Evolutionary conservation across 2,329 filamentous ascomycete genomes (phyloP).

Genomic region (Ceratocystis papillata): DNA sequence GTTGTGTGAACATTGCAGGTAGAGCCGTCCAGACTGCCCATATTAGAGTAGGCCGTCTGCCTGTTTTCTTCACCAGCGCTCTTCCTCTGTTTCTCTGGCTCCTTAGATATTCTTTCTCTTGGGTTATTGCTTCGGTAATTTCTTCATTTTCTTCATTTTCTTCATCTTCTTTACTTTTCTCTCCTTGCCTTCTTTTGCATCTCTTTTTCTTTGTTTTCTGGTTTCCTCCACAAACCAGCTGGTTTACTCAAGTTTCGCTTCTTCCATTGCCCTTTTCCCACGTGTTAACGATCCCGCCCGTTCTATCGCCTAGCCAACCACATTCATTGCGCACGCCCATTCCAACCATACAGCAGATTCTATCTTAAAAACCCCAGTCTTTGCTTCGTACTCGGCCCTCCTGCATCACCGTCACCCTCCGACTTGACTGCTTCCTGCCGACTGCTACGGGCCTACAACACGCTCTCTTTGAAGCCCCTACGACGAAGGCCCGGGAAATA

Average conservation of each 20-base stretch:
- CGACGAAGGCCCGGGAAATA: background rate
- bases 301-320: background rate
- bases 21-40: background rate
- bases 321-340: background rate
- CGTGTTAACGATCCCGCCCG: background rate
- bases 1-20: background rate
- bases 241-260: constrained; percentile 8
- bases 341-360: background rate
- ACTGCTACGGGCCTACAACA: background rate
- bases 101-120: constrained; percentile 20
- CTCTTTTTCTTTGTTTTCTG: background rate
- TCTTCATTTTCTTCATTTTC: constrained; percentile 2
- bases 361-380: background rate
- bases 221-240: constrained; percentile 8
- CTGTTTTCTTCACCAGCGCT: constrained; percentile 3
- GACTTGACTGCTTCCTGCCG: background rate
- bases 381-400: background rate
- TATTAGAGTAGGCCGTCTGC: constrained; percentile 19
- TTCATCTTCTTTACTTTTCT: constrained; percentile 12
- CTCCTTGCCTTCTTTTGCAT: background rate
- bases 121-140: constrained; percentile 12
- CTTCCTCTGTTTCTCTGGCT: constrained; percentile 13
- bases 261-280: background rate
- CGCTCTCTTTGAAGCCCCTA: background rate
- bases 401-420: too few species aligned